Percentiles rank a stretch among this genome's conserved stretches.
Conservation (phyloP, 306 rosid genomes). For the Acacia melanoxylon region DNA sequence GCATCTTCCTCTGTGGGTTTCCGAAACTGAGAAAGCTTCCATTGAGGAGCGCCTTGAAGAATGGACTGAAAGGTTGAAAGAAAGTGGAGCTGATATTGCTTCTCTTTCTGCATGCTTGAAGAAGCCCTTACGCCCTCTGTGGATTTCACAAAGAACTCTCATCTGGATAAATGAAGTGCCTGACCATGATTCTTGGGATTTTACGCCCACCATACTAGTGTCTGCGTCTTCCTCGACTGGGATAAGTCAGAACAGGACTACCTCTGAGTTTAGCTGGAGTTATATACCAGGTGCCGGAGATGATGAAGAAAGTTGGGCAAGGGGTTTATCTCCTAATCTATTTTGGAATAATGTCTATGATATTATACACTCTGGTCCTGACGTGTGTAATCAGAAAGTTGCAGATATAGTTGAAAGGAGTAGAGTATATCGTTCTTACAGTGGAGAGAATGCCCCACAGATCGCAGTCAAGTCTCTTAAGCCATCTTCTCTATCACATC, state of each 20-base stretch:
- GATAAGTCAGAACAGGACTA: constrained; percentile 52
- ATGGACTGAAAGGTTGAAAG: constrained; percentile 67
- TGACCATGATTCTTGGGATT: constrained; percentile 90
- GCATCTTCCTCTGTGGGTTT: constrained; percentile 94
- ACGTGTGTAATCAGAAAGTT: constrained; percentile 73
- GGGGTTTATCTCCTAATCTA: constrained; percentile 73
- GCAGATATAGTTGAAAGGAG: constrained; percentile 79
- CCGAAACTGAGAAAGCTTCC: constrained; percentile 67
- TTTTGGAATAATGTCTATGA: constrained; percentile 79
- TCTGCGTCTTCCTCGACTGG: constrained; percentile 65
- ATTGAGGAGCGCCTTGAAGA: constrained; percentile 71
- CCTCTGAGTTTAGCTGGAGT: constrained; percentile 90
- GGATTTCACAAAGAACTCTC: constrained; percentile 88
- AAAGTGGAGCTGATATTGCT: constrained; percentile 78
- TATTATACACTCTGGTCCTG: constrained; percentile 73
- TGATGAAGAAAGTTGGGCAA: constrained; percentile 96
- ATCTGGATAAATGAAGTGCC: constrained; percentile 95
- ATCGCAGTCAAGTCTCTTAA: constrained; percentile 55
- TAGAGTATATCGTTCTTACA: constrained; percentile 62
- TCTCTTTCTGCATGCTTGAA: constrained; percentile 62
- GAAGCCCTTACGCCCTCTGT: constrained; percentile 84
- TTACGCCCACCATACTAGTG: constrained; percentile 88
- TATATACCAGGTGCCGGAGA: constrained; percentile 91
- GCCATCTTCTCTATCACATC: constrained; percentile 35
- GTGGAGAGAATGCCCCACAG: constrained; percentile 76